phyloP scores from a whole-genome alignment of 306 rosid species.

The Cucumis sativus region DNA sequence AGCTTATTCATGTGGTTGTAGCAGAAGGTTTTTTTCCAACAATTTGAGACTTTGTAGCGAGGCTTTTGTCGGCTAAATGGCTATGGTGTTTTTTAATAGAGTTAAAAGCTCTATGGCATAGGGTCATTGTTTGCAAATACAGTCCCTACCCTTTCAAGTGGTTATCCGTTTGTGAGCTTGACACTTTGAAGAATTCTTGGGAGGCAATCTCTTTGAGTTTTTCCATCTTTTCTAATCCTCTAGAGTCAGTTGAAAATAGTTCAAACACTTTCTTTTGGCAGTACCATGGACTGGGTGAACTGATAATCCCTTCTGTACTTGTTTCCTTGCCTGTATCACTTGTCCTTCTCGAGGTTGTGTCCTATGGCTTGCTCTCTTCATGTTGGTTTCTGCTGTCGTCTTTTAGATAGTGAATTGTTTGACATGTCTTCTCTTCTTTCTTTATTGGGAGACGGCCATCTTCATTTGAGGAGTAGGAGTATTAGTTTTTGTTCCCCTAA shows the following conservation, averaged over 20 bases:
- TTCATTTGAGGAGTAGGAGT: neutral
- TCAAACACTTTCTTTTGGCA: neutral
- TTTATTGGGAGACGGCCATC: neutral
- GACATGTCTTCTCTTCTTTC: neutral
- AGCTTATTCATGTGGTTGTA: too few relatives aligned
- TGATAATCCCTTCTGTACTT: neutral
- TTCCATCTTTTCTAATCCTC: neutral
- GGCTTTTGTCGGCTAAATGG: neutral
- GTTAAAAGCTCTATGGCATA: neutral
- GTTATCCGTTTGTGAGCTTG: neutral
- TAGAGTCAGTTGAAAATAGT: neutral
- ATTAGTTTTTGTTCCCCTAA: neutral
- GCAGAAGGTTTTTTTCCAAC: too few relatives aligned
- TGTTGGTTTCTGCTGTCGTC: neutral
- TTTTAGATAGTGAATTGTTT: neutral
- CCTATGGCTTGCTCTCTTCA: neutral
- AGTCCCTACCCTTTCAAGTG: neutral
- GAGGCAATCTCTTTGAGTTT: neutral
- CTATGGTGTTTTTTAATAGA: neutral
- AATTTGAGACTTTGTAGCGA: neutral
- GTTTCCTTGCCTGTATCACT: neutral
- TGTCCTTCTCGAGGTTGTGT: neutral
- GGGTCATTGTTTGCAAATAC: neutral
- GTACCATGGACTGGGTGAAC: neutral
- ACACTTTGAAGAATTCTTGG: neutral